Evolutionary conservation across 306 rosid species (phyloP).

Genomic region (Mucuna pruriens): DNA sequence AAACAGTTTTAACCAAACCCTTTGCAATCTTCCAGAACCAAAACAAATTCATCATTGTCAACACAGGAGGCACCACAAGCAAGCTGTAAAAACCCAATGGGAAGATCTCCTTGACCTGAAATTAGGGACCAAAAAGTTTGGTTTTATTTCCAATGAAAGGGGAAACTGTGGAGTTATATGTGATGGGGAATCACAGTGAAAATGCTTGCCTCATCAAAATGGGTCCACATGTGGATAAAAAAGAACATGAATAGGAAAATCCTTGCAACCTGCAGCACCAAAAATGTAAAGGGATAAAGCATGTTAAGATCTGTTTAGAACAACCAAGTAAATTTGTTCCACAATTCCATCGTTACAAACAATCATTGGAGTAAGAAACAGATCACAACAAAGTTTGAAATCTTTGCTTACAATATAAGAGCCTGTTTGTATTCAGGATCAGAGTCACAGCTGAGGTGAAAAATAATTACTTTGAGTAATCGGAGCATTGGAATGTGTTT

Average conservation of each 20-base stretch:
- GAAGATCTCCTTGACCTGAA: conserved; percentile 68
- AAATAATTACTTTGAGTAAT: no score
- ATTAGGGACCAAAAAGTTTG: background rate
- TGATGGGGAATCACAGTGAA: conserved; percentile 10
- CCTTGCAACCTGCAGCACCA: conserved; percentile 75
- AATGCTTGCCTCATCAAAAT: conserved; percentile 79
- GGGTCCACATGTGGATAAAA: conserved; percentile 68
- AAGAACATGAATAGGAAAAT: conserved; percentile 75
- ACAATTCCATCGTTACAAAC: conserved; percentile 5
- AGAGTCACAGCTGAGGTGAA: no score
- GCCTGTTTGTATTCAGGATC: no score
- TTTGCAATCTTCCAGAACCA: conserved; percentile 96
- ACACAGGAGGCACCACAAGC: conserved; percentile 62
- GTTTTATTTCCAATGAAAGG: conserved; percentile 10
- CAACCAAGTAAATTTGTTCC: conserved; percentile 15
- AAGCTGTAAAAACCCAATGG: conserved; percentile 79
- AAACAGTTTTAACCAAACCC: conserved; percentile 78
- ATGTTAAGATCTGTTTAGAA: background rate
- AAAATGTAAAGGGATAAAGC: conserved; percentile 14
- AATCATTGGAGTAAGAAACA: conserved; percentile 14
- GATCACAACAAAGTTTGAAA: background rate
- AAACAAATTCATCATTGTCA: conserved; percentile 67
- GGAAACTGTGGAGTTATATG: background rate
- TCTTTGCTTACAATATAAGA: background rate
- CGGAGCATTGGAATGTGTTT: no score